Base-by-base conservation (phyloP, 177 flowering plant species). In the Vitis hybrid region DNA sequence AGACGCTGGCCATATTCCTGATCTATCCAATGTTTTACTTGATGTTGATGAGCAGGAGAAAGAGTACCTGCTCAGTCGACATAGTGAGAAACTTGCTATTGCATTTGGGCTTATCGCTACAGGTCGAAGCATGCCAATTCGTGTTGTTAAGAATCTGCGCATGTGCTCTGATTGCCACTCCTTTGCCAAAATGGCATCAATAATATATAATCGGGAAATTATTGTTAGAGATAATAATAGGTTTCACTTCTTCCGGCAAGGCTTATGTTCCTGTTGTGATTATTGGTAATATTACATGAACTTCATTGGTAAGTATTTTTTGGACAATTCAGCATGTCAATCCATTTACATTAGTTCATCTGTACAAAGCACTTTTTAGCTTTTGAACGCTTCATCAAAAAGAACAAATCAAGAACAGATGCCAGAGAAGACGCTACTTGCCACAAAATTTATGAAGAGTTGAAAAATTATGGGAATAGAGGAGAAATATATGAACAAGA, bases 121-220 rank as follows among this genome's bases (percentile, higher is more conserved):
- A 2, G 57, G 15, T 0, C 69, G 50, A 51, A 82, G 83, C 14
- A 71, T 7, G 51, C 81, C 85, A 4, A 76, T 90, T 21, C 86
- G 87, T 17, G 77, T 90, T 19, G 79, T 81, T 3, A 90, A 90
- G 81, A 90, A 90, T 69, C 85, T 89, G 13, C 62, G 91, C 17
- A 83, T 83, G 66, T 87, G 93, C 72, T 64, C 81, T 52, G 95
- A 90, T 66, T 90, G 95, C 67, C 92, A 87, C 65, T 62, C 87
- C 7, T 83, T 84, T 64, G 85, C 83, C 15, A 90, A 88, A 65
- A 39, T 81, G 56, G 83, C 81, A 15, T 86, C 95, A 5, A 60
- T 74, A 56, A 64, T 83, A 45, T 84, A 84, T 57, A 59, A 61
- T 15, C 56, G 95, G 56, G 85, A 83, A 67, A 87, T 90, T 34